These are phyloP conservation scores for Rhizodiscina lignyota DNA, from an alignment of 495 filamentous ascomycete genomes.

Conservation along the genomic window DNA sequence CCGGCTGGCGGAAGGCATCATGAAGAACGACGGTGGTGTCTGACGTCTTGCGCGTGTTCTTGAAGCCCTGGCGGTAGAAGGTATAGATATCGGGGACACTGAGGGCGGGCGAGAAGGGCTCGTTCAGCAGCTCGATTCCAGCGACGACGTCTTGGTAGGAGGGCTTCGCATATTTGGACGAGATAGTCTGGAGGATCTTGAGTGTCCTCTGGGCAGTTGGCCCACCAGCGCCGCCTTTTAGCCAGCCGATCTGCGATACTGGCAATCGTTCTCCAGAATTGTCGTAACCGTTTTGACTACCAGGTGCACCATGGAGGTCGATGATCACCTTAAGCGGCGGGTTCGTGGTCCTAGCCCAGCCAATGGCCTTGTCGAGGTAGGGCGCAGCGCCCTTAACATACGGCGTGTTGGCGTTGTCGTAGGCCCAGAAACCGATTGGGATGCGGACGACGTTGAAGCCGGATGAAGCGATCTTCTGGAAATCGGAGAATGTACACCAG, in stretches of 20 bases:
- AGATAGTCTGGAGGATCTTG: slow-evolving; percentile 38
- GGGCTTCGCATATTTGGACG: slow-evolving; percentile 35
- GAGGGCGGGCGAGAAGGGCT: slow-evolving; percentile 36
- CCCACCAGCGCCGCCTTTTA: slow-evolving; percentile 34
- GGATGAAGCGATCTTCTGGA: slow-evolving; percentile 25
- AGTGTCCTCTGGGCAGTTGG: slow-evolving; percentile 40
- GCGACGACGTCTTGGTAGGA: slow-evolving; percentile 46
- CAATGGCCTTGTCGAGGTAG: slow-evolving; percentile 29
- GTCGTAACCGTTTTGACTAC: slow-evolving; percentile 25
- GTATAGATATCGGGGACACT: slow-evolving; percentile 33
- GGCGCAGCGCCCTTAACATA: slow-evolving; percentile 29
- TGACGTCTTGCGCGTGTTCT: slow-evolving; percentile 31
- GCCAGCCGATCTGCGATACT: slow-evolving; percentile 28
- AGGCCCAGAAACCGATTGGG: slow-evolving; percentile 34
- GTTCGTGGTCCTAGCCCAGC: slow-evolving; percentile 24
- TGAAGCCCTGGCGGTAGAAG: slow-evolving; percentile 49
- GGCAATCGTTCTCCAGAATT: slow-evolving; percentile 17
- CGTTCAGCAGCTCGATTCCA: slow-evolving; percentile 58
- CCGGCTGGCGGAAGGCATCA: slow-evolving; percentile 43
- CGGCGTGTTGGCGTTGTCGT: slow-evolving; percentile 25
- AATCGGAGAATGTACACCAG: slow-evolving; percentile 20
- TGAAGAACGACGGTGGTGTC: slow-evolving; percentile 42
- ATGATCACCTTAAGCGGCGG: slow-evolving; percentile 27
- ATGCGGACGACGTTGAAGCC: slow-evolving; percentile 35
- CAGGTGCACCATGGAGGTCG: slow-evolving; percentile 31